Base-by-base conservation (phyloP, 441 rosid genomes). In the Bocquillonia castaneifolia region DNA sequence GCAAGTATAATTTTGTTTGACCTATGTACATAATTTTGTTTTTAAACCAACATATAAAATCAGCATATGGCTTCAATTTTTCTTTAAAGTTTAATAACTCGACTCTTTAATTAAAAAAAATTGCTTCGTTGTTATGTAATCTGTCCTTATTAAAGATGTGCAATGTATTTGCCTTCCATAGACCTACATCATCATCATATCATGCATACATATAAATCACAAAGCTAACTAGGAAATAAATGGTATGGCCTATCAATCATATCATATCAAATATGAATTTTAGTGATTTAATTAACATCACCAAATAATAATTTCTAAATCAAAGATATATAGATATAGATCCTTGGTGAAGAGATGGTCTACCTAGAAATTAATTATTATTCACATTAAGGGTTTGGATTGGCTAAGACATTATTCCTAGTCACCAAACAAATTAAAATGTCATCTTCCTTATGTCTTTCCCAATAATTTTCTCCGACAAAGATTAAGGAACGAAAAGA, bases 301-400 rank as follows among this genome's bases (percentile, higher is more conserved):
- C n/a, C n/a, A n/a, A n/a, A n/a, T 12, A 9, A 40, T 40, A 40
- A 40, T 40, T 40, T 17, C 29, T 0, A 12, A 18, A 18, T 18
- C 10, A 31, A 6, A 22, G 0, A 50, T 1, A 53, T 53, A 10
- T 34, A 44, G 12, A 44, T 20, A 25, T 5, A 10, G 48, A 15
- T 20, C 1, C 1, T 26, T 8, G 53, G 29, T 26, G 20, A 67
- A n/a, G 22, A 29, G 71, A 67, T 20, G 31, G 63, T 20, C 22
- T 56, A 67, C 54, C 71, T 67, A 20, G 54, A 54, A 56, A 56
- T 67, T 56, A 56, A 56, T 67, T 56, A 56, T 56, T 31, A 54
- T 28, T 67, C 71, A 67, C 71, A 67, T 56, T 23, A 25, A 23
- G 31, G 14, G 29, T 40, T 28, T n/a, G 9, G 39, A 37, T 26